Percentiles rank a stretch among this genome's conserved stretches.
These are phyloP conservation scores for Leccinum rimulosum DNA, from an alignment of 768 basidiomycete species.

Conservation along the genomic window DNA sequence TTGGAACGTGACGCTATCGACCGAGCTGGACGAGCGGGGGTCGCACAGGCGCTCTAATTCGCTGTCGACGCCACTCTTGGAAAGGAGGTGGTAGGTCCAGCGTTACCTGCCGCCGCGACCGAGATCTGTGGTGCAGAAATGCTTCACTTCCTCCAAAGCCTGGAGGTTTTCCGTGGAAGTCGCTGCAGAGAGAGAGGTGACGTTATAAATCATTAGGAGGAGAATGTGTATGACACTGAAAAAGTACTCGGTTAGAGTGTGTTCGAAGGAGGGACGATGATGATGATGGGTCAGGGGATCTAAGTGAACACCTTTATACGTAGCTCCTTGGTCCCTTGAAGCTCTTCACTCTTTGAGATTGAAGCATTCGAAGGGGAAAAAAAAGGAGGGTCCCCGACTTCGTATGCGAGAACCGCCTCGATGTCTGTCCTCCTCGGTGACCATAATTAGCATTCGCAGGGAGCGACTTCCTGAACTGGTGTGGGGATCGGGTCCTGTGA, in stretches of 20 bases:
- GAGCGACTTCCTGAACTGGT: conserved; percentile 18
- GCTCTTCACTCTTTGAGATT: conserved; percentile 10
- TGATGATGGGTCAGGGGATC: conserved; percentile 8
- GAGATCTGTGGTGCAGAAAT: conserved; percentile 53
- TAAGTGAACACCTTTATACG: conserved; percentile 22
- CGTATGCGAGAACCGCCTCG: conserved; percentile 16
- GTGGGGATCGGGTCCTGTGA: conserved; percentile 16
- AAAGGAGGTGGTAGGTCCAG: conserved; percentile 53
- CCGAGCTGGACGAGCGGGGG: conserved; percentile 32
- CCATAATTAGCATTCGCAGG: conserved; percentile 22
- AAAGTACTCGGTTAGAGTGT: not conserved
- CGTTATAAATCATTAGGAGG: conserved; percentile 27
- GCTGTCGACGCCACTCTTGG: conserved; percentile 38
- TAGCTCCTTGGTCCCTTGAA: conserved; percentile 3
- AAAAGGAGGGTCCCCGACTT: conserved; percentile 3
- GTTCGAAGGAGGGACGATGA: not conserved
- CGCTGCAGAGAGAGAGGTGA: conserved; percentile 45
- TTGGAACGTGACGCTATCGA: conserved; percentile 44
- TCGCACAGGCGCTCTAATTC: conserved; percentile 40
- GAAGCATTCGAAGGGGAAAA: conserved; percentile 18
- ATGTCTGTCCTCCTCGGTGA: conserved; percentile 17
- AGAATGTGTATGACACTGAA: conserved; percentile 8
- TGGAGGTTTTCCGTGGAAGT: conserved; percentile 46
- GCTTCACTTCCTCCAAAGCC: conserved; percentile 51
- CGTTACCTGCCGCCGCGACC: conserved; percentile 48